Evolutionary conservation across 2,329 filamentous ascomycete species (phyloP).

Genomic region (Fusarium foetens): DNA sequence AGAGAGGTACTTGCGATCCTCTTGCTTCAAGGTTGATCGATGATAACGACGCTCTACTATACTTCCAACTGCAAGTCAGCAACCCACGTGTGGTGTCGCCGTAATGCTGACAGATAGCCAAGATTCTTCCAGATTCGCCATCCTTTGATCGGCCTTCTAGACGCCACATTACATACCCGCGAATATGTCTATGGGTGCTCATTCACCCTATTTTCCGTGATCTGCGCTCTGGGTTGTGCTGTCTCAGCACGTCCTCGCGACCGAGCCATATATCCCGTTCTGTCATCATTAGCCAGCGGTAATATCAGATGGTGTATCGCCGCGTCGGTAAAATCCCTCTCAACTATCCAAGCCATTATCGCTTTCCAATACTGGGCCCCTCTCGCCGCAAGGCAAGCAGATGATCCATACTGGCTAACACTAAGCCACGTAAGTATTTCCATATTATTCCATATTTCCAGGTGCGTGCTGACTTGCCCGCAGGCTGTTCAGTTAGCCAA

Average conservation of each 20-base stretch:
- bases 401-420: slow-evolving; percentile 7
- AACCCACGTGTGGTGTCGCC: accelerated
- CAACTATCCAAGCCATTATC: slow-evolving; percentile 14
- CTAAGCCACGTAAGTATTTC: neutral
- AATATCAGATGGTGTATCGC: slow-evolving; percentile 21
- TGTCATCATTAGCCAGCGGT: neutral
- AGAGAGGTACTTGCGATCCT: slow-evolving; percentile 12
- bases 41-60: slow-evolving; percentile 4
- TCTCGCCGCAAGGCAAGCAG: neutral
- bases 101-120: neutral
- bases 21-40: slow-evolving; percentile 12
- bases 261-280: slow-evolving; percentile 11
- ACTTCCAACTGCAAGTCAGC: slow-evolving; percentile 1
- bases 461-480: accelerated
- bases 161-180: slow-evolving; percentile 1
- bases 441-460: accelerated
- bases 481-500: slow-evolving; percentile 10
- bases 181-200: slow-evolving; percentile 19
- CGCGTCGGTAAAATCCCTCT: neutral
- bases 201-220: slow-evolving; percentile 9
- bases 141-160: slow-evolving; percentile 4
- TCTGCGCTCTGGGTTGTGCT: slow-evolving; percentile 11
- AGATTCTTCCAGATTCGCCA: slow-evolving; percentile 21
- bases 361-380: slow-evolving; percentile 15
- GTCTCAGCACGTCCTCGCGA: slow-evolving; percentile 11